Conservation (phyloP, 345 rosid genomes). For the Reutealis trisperma region DNA sequence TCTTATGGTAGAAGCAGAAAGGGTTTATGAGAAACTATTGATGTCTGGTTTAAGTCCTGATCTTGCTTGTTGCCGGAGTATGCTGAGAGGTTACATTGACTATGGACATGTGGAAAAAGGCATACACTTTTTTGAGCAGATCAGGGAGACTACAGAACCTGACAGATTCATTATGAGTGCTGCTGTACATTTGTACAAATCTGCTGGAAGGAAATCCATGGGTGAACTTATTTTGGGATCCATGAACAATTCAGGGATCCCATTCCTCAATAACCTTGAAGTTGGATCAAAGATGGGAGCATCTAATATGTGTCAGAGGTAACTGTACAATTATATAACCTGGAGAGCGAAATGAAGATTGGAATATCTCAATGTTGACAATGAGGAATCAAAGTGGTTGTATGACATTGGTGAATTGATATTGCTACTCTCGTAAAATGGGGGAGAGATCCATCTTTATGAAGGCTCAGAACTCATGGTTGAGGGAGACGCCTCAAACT, state of each 20-base stretch:
- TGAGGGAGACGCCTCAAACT: not conserved
- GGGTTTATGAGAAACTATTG: constrained; percentile 46
- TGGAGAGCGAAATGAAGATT: not conserved
- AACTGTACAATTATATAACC: not conserved
- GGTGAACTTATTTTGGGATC: constrained; percentile 37
- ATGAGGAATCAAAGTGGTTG: not conserved
- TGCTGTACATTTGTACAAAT: constrained; percentile 58
- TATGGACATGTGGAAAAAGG: constrained; percentile 57
- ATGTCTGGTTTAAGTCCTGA: constrained; percentile 50
- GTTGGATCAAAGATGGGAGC: constrained; percentile 34
- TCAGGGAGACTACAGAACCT: constrained; percentile 37
- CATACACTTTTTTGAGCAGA: constrained; percentile 50
- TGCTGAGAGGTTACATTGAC: constrained; percentile 66
- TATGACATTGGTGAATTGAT: not conserved
- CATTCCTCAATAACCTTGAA: constrained; percentile 36
- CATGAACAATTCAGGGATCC: constrained; percentile 33
- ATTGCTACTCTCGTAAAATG: not conserved
- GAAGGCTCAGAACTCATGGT: not conserved
- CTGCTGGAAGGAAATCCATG: constrained; percentile 42
- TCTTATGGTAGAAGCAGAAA: constrained; percentile 57
- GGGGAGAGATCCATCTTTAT: not conserved
- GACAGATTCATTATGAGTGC: constrained; percentile 58
- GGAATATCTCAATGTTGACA: not conserved
- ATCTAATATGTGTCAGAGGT: not conserved
- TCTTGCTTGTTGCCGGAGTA: constrained; percentile 46